A percentile compares a stretch with the other conserved stretches of the same genome.
Conservation (phyloP, 2,329 filamentous ascomycete species). For the Cordyceps javanica region DNA sequence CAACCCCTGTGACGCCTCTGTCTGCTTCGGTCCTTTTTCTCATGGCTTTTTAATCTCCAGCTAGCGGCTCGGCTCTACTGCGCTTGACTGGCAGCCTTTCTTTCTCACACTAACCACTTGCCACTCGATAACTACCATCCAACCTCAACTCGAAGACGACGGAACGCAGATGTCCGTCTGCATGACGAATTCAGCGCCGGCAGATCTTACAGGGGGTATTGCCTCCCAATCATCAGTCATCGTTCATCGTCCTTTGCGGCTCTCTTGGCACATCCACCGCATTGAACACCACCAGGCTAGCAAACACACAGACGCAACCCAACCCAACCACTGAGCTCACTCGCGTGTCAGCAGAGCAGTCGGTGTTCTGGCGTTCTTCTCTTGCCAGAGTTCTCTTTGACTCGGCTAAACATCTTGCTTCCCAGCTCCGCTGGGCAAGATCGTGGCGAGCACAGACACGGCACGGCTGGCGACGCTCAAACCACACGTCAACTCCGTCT, state of each 20-base stretch:
- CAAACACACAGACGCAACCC: conserved; percentile 6
- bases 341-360: background rate
- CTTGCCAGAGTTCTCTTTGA: background rate
- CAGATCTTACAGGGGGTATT: background rate
- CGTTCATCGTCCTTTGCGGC: background rate
- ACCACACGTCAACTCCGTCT: background rate
- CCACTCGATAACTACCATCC: background rate
- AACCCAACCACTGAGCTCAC: background rate
- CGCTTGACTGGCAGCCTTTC: background rate
- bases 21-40: background rate
- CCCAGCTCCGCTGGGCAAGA: background rate
- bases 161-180: background rate
- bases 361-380: background rate
- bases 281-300: background rate
- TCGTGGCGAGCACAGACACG: background rate
- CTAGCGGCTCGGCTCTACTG: background rate
- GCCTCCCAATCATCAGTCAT: background rate
- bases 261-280: background rate
- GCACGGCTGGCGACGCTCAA: background rate
- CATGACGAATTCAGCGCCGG: background rate
- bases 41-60: background rate
- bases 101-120: background rate
- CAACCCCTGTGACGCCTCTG: background rate
- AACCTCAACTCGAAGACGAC: background rate
- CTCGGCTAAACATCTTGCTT: background rate